These are phyloP conservation scores for Triticum monococcum DNA, from an alignment of 176 grass and related monocot species.

Conservation along the genomic window DNA sequence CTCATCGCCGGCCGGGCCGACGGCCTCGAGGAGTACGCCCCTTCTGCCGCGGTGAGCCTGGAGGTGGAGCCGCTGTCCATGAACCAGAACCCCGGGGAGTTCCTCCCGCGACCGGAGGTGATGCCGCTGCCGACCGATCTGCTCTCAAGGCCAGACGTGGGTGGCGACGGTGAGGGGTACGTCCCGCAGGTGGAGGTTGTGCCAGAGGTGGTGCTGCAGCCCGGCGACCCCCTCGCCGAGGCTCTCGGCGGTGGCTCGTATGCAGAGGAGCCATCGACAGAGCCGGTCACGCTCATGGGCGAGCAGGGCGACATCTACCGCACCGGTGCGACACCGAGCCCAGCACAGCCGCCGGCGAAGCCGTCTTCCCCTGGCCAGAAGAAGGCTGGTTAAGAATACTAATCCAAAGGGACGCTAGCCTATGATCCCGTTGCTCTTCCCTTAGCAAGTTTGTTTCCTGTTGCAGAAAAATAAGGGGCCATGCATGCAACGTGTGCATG, in stretches of 20 bases:
- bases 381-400: no score
- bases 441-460: no score
- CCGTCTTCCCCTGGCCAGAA: no score
- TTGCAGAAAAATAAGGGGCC: no score
- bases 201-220: neutral
- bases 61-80: neutral
- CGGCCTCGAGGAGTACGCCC: neutral
- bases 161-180: neutral
- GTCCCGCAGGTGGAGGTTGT: neutral
- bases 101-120: neutral
- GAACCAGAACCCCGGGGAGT: neutral
- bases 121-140: neutral
- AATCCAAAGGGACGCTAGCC: no score
- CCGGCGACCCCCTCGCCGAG: neutral
- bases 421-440: no score
- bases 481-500: no score
- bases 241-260: neutral
- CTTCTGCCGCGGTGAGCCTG: neutral
- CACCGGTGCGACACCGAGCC: no score
- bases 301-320: neutral
- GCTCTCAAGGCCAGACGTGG: neutral
- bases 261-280: no score
- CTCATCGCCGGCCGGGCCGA: neutral
- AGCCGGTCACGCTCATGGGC: no score
- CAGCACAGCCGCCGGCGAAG: neutral